Base-by-base conservation (phyloP, 2,329 filamentous ascomycete species). In the Lasiodiplodia sp. region DNA sequence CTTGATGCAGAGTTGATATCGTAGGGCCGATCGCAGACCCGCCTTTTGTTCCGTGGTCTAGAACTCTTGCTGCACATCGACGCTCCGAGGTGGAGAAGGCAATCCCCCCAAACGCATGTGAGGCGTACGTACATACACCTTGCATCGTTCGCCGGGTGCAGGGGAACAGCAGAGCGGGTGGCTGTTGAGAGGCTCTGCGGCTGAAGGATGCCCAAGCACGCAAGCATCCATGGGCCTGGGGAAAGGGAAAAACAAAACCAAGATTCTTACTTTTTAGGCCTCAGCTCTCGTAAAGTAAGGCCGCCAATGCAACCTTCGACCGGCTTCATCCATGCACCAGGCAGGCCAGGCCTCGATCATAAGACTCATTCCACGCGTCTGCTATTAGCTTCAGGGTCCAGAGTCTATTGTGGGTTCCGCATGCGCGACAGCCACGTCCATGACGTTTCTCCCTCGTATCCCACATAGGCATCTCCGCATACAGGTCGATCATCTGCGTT, bases 401-500 rank as follows among this genome's bases (percentile, higher is more conserved):
- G 25, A 34, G 18, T 31, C 25, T 28, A 53, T 25, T 21, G 25
- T 28, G 18, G 51, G 23, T 55, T 55, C 16, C 51, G 51, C 51
- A 7, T 55, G 51, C 51, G 12, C 14, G 14, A 4, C 6, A 28
- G 23, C 51, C 5, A 31, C 28, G 18, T 10, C 16, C 16, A 28
- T n/a, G 16, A 28, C 52, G 18, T 34, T 18, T 4, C n/a, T 31
- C 7, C 52, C 23, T 8, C 25, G 31, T n/a, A 56, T 18, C 52
- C 52, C 52, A 11, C 25, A 6, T 56, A 18, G 18, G 12, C 52
- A 37, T 31, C 52, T 18, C 52, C 28, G 52, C 31, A 56, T 16
- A n/a, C 6, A 37, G 11, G 52, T 31, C 18, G 52, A 56, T 56
- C 52, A 56, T 56, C 52, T 56, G 52, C 52, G 31, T n/a, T n/a